Evolutionary conservation across 208 protist species (phyloP), one percentile per base, ranked within the genome.

Genomic region (Leishmania lainsoni): DNA sequence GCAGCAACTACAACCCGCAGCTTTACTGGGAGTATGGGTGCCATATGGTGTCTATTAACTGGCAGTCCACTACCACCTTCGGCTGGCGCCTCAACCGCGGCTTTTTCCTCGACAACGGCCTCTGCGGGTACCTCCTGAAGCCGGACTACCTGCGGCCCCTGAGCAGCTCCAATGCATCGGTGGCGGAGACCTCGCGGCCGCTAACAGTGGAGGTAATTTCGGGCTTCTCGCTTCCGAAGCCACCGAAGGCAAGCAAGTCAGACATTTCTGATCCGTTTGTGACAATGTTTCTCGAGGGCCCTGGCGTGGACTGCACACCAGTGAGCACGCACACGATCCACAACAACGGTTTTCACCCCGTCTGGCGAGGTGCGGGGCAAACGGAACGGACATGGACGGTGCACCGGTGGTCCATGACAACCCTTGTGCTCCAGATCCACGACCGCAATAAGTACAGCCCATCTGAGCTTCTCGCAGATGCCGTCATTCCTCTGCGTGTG

Each of bases 61-160:
- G 90, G 84, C 98, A 99, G 81, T 91, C 88, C 8, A 86, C 17
- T 42, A 88, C 89, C 56, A 87, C 86, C 22, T 91, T 88, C 48
- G 80, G 86, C 80, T 89, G 89, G 85, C 87, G 92, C 17, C 75
- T 97, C n/a, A 99, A 99, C 81, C 69, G 80, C 32, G 91, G 88
- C 63, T 93, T 95, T 80, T 99, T 99, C 86, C 56, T 76, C 48
- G 93, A 98, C 76, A 99, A 99, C 84, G 98, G 98, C 69, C 78
- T 84, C 66, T 96, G 92, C 81, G 98, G 98, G 14, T 99, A 99
- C 85, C 70, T 99, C 42, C 90, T 99, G 51, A 99, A 99, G 88
- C 98, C 98, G 3, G 77, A 77, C 3, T 83, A 87, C 74, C 78
- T 98, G 56, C 86, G 90, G 0, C 80, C 85, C 29, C 29, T 81